Conservation (phyloP, 2,329 filamentous ascomycete species). For the Clonostachys chloroleuca region DNA sequence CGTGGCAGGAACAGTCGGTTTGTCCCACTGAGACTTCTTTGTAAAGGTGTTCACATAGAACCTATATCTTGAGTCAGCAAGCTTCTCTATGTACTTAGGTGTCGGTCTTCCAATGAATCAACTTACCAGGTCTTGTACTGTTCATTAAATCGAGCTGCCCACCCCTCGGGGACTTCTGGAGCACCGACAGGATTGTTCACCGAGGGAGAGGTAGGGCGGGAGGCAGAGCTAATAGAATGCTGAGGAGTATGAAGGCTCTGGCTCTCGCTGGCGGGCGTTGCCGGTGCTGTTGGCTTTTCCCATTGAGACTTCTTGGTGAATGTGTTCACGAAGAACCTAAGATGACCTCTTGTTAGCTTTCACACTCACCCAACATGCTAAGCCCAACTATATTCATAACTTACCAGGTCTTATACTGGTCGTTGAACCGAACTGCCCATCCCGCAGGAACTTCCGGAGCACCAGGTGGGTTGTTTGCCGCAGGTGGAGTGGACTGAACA, state of each 20-base stretch:
- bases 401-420: constrained; percentile 82
- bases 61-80: constrained; percentile 44
- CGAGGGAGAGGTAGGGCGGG: neutral
- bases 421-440: constrained; percentile 83
- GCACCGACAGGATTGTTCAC: neutral
- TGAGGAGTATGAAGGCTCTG: too few relatives aligned
- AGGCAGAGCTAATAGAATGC: neutral
- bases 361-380: neutral
- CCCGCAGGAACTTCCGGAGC: constrained; percentile 58
- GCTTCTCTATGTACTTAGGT: neutral
- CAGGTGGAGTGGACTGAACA: too few relatives aligned
- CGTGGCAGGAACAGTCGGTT: constrained; percentile 49
- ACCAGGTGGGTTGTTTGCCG: too few relatives aligned
- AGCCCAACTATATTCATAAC: constrained; percentile 5
- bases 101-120: too few relatives aligned
- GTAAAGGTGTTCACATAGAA: constrained; percentile 90
- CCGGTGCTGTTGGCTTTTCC: constrained; percentile 73
- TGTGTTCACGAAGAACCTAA: constrained; percentile 86
- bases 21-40: constrained; percentile 88
- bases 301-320: constrained; percentile 87
- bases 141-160: constrained; percentile 80
- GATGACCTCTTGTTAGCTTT: neutral
- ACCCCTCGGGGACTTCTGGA: constrained; percentile 68
- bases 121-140: constrained; percentile 76
- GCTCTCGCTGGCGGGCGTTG: constrained; percentile 23